Conservation (phyloP, 345 rosid genomes). For the Euclidium syriacum region DNA sequence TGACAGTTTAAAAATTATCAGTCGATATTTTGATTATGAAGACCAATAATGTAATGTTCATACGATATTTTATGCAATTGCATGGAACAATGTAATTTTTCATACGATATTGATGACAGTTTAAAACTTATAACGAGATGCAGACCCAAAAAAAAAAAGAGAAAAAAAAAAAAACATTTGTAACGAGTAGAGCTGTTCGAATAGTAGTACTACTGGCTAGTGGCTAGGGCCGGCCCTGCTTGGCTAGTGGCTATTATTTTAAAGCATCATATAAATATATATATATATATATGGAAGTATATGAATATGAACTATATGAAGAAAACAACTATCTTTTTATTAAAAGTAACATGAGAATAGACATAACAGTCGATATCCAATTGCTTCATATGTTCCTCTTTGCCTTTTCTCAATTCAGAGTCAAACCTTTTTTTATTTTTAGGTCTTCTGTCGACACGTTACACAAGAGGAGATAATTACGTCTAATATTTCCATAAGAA, state of each 20-base stretch:
- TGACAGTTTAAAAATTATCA: too few species aligned
- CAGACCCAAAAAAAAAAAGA: too few species aligned
- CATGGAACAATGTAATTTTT: too few species aligned
- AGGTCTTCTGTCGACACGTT: slow-evolving; percentile 1
- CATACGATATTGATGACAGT: too few species aligned
- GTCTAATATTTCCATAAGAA: not conserved
- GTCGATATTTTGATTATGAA: too few species aligned
- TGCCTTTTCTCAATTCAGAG: slow-evolving; percentile 29
- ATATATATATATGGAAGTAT: too few species aligned
- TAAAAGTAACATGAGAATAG: slow-evolving; percentile 15
- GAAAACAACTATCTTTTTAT: not conserved
- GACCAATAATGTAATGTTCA: too few species aligned
- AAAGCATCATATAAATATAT: not conserved
- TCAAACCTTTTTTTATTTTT: slow-evolving; percentile 2
- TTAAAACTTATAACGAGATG: too few species aligned
- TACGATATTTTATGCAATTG: too few species aligned
- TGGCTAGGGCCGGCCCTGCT: too few species aligned
- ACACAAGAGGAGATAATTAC: not conserved
- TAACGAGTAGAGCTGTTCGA: not conserved
- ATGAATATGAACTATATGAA: too few species aligned
- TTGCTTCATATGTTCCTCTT: slow-evolving; percentile 27
- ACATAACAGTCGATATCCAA: slow-evolving; percentile 21
- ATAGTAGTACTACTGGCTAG: not conserved
- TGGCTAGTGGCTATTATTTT: not conserved
- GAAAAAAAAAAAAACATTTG: too few species aligned